Evolutionary conservation across 768 basidiomycete genomes (phyloP).

Genomic region (Tylopilus balloui): DNA sequence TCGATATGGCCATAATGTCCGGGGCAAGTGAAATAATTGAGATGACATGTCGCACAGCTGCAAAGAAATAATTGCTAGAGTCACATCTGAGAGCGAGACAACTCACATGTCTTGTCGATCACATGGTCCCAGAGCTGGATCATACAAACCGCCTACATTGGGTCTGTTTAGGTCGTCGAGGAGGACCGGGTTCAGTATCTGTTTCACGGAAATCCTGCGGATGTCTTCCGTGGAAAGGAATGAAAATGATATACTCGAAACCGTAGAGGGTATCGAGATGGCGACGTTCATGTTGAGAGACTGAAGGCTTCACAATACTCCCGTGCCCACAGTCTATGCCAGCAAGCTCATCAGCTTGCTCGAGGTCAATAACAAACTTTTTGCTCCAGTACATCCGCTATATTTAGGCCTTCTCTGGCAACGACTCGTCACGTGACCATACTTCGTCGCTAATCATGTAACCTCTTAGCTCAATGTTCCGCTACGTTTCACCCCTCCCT

Average conservation of each 20-base stretch:
- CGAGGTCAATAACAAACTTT: conserved; percentile 13
- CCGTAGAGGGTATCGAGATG: conserved; percentile 79
- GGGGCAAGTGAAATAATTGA: conserved; percentile 92
- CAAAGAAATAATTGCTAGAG: conserved; percentile 5
- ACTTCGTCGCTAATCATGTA: too few species aligned
- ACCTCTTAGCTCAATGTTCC: conserved; percentile 43
- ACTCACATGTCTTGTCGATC: conserved; percentile 88
- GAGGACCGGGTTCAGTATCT: conserved; percentile 88
- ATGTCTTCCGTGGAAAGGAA: conserved; percentile 87
- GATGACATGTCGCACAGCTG: conserved; percentile 91
- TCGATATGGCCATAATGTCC: conserved; percentile 99
- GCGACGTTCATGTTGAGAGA: conserved; percentile 75
- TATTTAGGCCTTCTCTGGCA: conserved; percentile 9
- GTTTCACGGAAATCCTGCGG: conserved; percentile 93
- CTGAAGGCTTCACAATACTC: not conserved
- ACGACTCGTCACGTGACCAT: conserved; percentile 18
- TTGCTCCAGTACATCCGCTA: conserved; percentile 1
- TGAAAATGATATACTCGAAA: conserved; percentile 85
- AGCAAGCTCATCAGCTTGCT: not conserved
- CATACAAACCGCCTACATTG: conserved; percentile 89
- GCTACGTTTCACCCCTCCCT: conserved; percentile 43
- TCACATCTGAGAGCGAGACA: not conserved
- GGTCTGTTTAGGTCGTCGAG: conserved; percentile 93
- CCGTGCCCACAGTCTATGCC: not conserved
- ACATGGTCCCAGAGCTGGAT: conserved; percentile 90